Evolutionary conservation across 352 stramenopile species (phyloP).

Genomic region (Globisporangium echinulatum): DNA sequence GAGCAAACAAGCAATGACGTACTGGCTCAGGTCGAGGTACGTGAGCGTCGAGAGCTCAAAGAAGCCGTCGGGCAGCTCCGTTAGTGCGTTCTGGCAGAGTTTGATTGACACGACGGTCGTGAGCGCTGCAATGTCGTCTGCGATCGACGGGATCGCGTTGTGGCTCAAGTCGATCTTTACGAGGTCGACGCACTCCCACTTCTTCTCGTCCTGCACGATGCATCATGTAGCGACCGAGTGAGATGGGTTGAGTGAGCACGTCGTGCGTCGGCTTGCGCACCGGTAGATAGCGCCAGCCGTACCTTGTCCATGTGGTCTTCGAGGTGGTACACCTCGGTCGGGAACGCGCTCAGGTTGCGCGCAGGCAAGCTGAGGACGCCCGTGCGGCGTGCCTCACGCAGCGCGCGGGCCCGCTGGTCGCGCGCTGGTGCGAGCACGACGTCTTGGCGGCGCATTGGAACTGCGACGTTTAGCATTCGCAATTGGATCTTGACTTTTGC

Average conservation of each 20-base stretch:
- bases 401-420: conserved; percentile 43
- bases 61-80: conserved; percentile 48
- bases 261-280: background rate
- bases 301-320: conserved; percentile 76
- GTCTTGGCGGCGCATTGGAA: conserved; percentile 29
- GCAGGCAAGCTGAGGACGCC: conserved; percentile 62
- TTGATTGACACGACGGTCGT: conserved; percentile 56
- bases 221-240: background rate
- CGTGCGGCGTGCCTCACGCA: conserved; percentile 57
- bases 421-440: conserved; percentile 46
- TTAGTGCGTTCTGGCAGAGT: conserved; percentile 62
- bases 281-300: background rate
- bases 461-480: background rate
- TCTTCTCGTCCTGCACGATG: conserved; percentile 63
- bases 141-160: conserved; percentile 54
- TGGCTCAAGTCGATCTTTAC: conserved; percentile 79
- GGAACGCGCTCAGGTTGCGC: conserved; percentile 47
- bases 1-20: conserved; percentile 7
- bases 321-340: conserved; percentile 61
- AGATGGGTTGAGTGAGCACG: background rate
- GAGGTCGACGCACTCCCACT: conserved; percentile 80
- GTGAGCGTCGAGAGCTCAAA: conserved; percentile 53
- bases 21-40: conserved; percentile 76
- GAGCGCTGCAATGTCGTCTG: conserved; percentile 45
- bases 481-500: background rate